These are phyloP conservation scores for Hymenoscyphus scutula DNA, from an alignment of 2,329 filamentous ascomycete species.

Conservation along the genomic window DNA sequence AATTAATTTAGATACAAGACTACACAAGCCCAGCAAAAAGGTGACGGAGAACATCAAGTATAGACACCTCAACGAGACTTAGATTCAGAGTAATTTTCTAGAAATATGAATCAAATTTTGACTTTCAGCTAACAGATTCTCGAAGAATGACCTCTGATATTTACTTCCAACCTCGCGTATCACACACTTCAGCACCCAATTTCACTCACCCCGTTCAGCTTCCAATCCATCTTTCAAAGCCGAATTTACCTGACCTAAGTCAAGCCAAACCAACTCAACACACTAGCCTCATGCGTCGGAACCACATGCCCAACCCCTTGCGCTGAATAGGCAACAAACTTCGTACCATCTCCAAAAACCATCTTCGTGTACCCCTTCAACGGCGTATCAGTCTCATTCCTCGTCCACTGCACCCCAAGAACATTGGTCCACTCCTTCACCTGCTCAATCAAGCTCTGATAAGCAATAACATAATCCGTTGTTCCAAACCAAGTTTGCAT, in stretches of 20 bases:
- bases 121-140: too few relatives aligned
- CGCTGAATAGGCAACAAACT: slow-evolving; percentile 1
- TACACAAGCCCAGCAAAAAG: too few relatives aligned
- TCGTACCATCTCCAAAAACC: slow-evolving; percentile 9
- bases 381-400: slow-evolving; percentile 9
- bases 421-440: slow-evolving; percentile 41
- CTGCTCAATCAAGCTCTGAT: slow-evolving; percentile 41
- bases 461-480: slow-evolving; percentile 39
- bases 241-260: not conserved
- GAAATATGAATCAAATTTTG: too few relatives aligned
- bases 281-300: not conserved
- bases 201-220: too few relatives aligned
- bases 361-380: slow-evolving; percentile 8
- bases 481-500: slow-evolving; percentile 34
- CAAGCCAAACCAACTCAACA: slow-evolving; percentile 10
- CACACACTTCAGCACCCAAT: not conserved
- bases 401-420: slow-evolving; percentile 7
- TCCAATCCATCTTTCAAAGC: not conserved
- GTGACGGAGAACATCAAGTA: too few relatives aligned
- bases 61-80: too few relatives aligned
- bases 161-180: not conserved
- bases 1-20: too few relatives aligned
- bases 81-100: too few relatives aligned
- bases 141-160: too few relatives aligned
- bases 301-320: slow-evolving; percentile 7